Evolutionary conservation across 169 alveolate species (phyloP).

Genomic region (Amoebophrya sp.): DNA sequence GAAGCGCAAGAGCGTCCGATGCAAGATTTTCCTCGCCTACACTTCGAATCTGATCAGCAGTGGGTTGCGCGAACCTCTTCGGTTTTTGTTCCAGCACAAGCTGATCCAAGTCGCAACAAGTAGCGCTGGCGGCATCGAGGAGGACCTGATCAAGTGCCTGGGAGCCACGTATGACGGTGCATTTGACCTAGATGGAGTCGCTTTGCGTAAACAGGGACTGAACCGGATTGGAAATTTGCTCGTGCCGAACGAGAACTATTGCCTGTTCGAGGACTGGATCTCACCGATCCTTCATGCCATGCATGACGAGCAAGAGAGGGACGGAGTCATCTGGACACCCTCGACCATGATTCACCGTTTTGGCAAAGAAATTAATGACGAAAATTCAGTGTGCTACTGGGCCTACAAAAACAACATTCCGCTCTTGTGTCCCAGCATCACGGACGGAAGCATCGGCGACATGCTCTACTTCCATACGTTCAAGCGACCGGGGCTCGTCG

Average conservation of each 20-base stretch:
- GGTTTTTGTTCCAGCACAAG: constrained; percentile 21
- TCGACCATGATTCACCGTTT: constrained; percentile 77
- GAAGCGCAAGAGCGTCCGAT: background rate
- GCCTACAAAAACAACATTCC: constrained; percentile 96
- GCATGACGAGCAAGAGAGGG: constrained; percentile 75
- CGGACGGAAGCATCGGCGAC: constrained; percentile 99
- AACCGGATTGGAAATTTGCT: constrained; percentile 95
- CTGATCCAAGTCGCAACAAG: constrained; percentile 83
- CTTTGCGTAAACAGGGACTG: constrained; percentile 86
- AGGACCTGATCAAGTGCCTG: constrained; percentile 94
- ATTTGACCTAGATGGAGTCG: constrained; percentile 80
- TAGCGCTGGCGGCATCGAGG: constrained; percentile 99
- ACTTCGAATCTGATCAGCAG: constrained; percentile 93
- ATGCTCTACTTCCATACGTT: constrained; percentile 74
- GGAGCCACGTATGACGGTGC: constrained; percentile 87
- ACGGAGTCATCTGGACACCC: constrained; percentile 76
- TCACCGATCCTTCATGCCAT: constrained; percentile 88
- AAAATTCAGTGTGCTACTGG: constrained; percentile 93
- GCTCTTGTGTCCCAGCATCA: constrained; percentile 97
- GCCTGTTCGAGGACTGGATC: constrained; percentile 90
- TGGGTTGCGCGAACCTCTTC: constrained; percentile 82
- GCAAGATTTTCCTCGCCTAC: constrained; percentile 88
- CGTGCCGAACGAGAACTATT: constrained; percentile 95
- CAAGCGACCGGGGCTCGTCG: constrained; percentile 80
- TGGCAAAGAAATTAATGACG: constrained; percentile 92